Evolutionary conservation across 768 basidiomycete species (phyloP).

Genomic region (Trametopsis cervina): DNA sequence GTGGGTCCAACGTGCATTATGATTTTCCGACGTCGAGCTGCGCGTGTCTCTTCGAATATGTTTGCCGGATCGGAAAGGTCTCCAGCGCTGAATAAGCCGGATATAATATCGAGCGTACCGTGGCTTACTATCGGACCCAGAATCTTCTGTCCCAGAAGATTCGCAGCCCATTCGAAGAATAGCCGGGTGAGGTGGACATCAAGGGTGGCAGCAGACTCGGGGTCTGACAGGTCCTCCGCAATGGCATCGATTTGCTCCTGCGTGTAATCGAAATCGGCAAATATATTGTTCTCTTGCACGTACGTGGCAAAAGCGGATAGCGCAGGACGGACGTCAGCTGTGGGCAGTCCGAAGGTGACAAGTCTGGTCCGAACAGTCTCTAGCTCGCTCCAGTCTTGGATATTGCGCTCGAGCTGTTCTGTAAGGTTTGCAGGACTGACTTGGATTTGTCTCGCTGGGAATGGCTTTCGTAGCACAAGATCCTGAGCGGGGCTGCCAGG

Average conservation of each 20-base stretch:
- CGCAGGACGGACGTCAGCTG: slow-evolving; percentile 30
- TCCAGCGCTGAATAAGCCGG: slow-evolving; percentile 28
- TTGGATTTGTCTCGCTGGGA: background rate
- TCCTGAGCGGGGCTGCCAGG: background rate
- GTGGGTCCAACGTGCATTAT: slow-evolving; percentile 98
- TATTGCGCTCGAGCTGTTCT: slow-evolving; percentile 31
- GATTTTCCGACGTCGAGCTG: slow-evolving; percentile 55
- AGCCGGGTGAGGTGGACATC: slow-evolving; percentile 46
- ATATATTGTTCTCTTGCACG: slow-evolving; percentile 23
- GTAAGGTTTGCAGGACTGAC: slow-evolving; percentile 9
- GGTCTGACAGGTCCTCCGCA: slow-evolving; percentile 26
- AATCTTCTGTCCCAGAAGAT: slow-evolving; percentile 21
- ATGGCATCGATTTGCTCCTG: slow-evolving; percentile 41
- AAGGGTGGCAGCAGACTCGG: slow-evolving; percentile 21
- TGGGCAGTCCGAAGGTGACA: slow-evolving; percentile 41
- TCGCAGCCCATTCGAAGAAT: slow-evolving; percentile 50
- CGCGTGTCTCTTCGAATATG: slow-evolving; percentile 44
- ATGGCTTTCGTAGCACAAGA: background rate
- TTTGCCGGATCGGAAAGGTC: slow-evolving; percentile 44
- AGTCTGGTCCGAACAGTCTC: slow-evolving; percentile 34
- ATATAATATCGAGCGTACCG: slow-evolving; percentile 32
- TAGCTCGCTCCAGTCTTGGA: slow-evolving; percentile 31
- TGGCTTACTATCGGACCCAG: slow-evolving; percentile 24
- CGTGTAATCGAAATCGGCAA: slow-evolving; percentile 18
- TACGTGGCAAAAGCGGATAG: slow-evolving; percentile 35